Evolutionary conservation across 345 rosid genomes (phyloP).

Genomic region (Populus euphratica): DNA sequence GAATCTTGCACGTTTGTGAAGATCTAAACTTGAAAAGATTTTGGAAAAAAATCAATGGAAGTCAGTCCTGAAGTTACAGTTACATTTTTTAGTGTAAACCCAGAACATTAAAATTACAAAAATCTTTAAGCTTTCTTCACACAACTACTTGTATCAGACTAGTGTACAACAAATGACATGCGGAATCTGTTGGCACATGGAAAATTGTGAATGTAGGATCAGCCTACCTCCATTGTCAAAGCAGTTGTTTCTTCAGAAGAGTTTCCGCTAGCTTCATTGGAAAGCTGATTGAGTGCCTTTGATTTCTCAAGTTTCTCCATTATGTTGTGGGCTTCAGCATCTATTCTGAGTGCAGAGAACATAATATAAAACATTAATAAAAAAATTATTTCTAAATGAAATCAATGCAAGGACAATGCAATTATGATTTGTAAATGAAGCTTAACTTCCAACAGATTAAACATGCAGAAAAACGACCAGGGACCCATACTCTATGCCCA

Average conservation of each 20-base stretch:
- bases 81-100: neutral
- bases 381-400: neutral
- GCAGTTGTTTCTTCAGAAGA: constrained; percentile 33
- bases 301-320: constrained; percentile 58
- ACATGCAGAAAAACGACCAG: too few species aligned
- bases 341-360: constrained; percentile 73
- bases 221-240: constrained; percentile 52
- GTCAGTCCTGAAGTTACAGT: too few species aligned
- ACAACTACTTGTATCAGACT: neutral
- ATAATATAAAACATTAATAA: constrained; percentile 27
- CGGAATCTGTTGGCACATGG: neutral
- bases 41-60: neutral
- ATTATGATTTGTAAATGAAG: too few species aligned
- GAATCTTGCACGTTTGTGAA: neutral
- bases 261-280: constrained; percentile 35
- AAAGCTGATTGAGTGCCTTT: constrained; percentile 32
- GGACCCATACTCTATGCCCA: too few species aligned
- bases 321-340: constrained; percentile 63
- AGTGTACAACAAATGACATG: neutral
- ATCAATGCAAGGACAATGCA: too few species aligned
- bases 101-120: neutral
- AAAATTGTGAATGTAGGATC: neutral
- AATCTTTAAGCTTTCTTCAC: neutral
- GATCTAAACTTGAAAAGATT: neutral
- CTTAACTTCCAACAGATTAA: too few species aligned